Base-by-base conservation (phyloP, 352 stramenopile species). In the Globisporangium paddicum region DNA sequence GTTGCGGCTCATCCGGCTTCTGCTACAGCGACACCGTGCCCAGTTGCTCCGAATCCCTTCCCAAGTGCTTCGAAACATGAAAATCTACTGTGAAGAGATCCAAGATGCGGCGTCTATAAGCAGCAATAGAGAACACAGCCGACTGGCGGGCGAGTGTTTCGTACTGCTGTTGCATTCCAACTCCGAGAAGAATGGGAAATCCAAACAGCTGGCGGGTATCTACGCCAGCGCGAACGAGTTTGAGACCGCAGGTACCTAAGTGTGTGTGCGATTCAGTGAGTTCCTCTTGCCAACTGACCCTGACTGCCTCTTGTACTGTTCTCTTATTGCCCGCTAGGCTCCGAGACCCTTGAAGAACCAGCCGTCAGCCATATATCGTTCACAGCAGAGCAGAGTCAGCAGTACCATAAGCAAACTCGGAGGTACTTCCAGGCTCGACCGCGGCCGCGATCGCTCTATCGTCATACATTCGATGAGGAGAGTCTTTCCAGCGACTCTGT, bases 401-500 rank as follows among this genome's bases (percentile, higher is more conserved):
- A 32, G 6, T 58, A 60, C 35, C 21, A 37, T 5, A 8, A 23
- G 2, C 69, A 70, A 19, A 54, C 73, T 10, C 44, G 55, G 28
- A 41, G 21, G 26, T 88, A 88, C 45, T 85, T 82, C 49, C 48
- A 49, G 16, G 42, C 53, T 0, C 59, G 72, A 5, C 52, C 64
- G 32, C 73, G 75, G 14, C 78, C 78, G n/a, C 55, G 30, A 1
- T 66, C 64, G 3, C 51, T 86, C 16, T 88, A 88, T 41, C 71
- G 64, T 2, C 78, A 88, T 30, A 46, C n/a, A 9, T 88, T 88
- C 47, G 70, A 44, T 2, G 19, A 42, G 6, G 23, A 55, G 18
- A 74, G 62, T 21, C 21, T 42, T 34, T 11, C 19, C 18, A 8
- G 16, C 9, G 23, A 9, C 13, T 19, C 44, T 34, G 61, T n/a